Evolutionary conservation across 2,329 filamentous ascomycete species (phyloP).

Genomic region (Pseudocercospora cruenta): DNA sequence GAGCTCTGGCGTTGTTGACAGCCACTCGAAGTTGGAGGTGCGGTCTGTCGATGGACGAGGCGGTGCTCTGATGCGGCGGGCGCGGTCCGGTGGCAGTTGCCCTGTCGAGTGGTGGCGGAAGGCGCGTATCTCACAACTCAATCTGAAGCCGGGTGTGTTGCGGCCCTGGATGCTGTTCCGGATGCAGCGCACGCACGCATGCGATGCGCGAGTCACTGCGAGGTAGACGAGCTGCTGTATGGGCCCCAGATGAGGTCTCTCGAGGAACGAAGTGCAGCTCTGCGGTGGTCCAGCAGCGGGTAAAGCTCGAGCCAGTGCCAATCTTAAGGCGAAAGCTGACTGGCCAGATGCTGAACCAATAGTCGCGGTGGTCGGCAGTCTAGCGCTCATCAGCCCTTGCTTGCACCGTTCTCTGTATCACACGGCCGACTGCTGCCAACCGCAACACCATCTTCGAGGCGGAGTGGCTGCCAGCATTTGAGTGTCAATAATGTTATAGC

Average conservation of each 20-base stretch:
- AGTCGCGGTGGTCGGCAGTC: background rate
- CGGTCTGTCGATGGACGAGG: conserved; percentile 14
- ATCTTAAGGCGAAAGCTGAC: background rate
- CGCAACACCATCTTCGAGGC: background rate
- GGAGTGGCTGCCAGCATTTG: background rate
- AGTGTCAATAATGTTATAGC: background rate
- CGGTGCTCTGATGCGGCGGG: conserved; percentile 8
- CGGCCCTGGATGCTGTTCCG: background rate
- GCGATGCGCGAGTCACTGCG: conserved; percentile 1
- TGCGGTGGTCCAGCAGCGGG: background rate
- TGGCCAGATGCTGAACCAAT: background rate
- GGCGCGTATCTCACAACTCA: background rate
- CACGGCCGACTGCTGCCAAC: background rate
- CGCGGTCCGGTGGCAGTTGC: conserved; percentile 18
- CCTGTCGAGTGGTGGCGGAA: conserved; percentile 2
- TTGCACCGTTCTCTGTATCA: background rate
- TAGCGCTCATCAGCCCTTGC: background rate
- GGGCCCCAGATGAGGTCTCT: conserved; percentile 2
- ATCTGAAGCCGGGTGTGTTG: background rate
- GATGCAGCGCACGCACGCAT: background rate
- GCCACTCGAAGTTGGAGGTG: background rate
- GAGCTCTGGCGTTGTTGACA: background rate
- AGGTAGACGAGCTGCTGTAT: background rate
- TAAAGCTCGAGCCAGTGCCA: background rate
- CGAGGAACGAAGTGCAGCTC: background rate